A percentile compares a stretch with the other conserved stretches of the same genome.
Conservation (phyloP, 2,329 filamentous ascomycete species). For the Cladophialophora psammophila region DNA sequence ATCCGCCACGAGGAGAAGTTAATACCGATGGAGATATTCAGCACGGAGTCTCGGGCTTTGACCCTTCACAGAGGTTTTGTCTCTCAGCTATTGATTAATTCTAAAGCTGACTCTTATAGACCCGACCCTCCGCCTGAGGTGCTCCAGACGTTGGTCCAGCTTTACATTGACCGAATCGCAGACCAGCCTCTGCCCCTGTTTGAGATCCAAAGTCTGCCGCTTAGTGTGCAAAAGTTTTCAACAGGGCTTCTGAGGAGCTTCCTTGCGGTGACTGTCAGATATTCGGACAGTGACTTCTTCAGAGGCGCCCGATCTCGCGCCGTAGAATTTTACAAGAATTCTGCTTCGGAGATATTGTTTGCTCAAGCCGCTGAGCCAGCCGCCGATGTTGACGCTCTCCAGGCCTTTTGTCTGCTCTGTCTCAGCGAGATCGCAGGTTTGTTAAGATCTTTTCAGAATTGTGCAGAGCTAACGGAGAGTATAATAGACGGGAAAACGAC, state of each 20-base stretch:
- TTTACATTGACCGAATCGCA: slow-evolving; percentile 59
- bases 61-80: slow-evolving; percentile 19
- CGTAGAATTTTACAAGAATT: slow-evolving; percentile 47
- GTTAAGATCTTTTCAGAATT: background rate
- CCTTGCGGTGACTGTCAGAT: slow-evolving; percentile 55
- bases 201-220: slow-evolving; percentile 34
- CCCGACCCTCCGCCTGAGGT: slow-evolving; percentile 50
- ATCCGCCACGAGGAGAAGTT: background rate
- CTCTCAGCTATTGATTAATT: slow-evolving; percentile 4
- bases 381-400: slow-evolving; percentile 23
- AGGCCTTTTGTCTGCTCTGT: slow-evolving; percentile 35
- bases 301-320: slow-evolving; percentile 39
- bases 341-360: slow-evolving; percentile 39
- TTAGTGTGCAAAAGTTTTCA: slow-evolving; percentile 48
- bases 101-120: slow-evolving; percentile 37
- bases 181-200: slow-evolving; percentile 61
- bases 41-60: background rate
- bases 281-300: slow-evolving; percentile 45
- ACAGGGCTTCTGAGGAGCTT: slow-evolving; percentile 48
- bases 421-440: slow-evolving; percentile 34
- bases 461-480: background rate
- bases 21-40: background rate
- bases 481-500: slow-evolving; percentile 31
- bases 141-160: slow-evolving; percentile 49
- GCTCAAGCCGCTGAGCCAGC: slow-evolving; percentile 24